These are phyloP conservation scores for Cavenderia fasciculata DNA, from an alignment of 78 protist genomes.

Conservation along the genomic window DNA sequence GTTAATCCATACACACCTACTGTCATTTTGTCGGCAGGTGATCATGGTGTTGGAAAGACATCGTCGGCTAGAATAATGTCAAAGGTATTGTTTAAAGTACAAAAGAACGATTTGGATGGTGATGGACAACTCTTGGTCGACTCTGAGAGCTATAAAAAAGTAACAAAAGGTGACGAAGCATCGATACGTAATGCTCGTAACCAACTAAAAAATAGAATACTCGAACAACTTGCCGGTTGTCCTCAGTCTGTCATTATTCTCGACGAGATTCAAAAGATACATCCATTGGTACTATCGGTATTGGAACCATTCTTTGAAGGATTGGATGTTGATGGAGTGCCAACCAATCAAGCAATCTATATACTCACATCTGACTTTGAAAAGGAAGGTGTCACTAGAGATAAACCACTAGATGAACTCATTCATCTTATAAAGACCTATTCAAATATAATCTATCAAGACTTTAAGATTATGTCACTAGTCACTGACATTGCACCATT, in stretches of 20 bases:
- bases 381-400: conserved; percentile 22
- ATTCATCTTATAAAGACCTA: background rate
- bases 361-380: conserved; percentile 65
- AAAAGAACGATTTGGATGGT: conserved; percentile 9
- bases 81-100: conserved; percentile 15
- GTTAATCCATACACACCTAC: background rate
- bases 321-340: background rate
- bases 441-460: conserved; percentile 1
- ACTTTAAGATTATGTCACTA: background rate
- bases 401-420: background rate
- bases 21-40: conserved; percentile 18
- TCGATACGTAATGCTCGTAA: background rate
- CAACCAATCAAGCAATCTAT: conserved; percentile 9
- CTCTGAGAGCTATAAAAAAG: conserved; percentile 16
- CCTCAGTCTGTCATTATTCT: conserved; percentile 20
- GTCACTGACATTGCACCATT: conserved; percentile 19
- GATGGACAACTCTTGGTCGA: conserved; percentile 38
- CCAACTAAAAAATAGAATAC: background rate
- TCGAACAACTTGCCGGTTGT: background rate
- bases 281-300: conserved; percentile 1
- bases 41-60: conserved; percentile 56
- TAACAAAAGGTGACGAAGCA: background rate
- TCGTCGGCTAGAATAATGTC: conserved; percentile 1
- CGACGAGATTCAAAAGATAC: conserved; percentile 66
- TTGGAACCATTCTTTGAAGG: conserved; percentile 69